These are phyloP conservation scores for Dictyostelium purpureum DNA, from an alignment of 78 protist species.

Conservation along the genomic window DNA sequence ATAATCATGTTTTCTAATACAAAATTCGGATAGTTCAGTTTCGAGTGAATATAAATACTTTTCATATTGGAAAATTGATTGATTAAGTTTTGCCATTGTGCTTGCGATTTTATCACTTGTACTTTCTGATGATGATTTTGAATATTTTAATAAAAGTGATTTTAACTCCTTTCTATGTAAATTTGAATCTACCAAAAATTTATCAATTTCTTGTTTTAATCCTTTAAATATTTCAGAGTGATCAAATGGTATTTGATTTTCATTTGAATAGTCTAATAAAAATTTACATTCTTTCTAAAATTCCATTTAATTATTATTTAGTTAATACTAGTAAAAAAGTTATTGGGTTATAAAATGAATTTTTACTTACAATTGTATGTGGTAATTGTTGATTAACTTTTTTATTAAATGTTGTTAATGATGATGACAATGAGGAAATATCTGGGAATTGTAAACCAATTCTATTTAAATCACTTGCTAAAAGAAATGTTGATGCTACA, in stretches of 20 bases:
- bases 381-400: conserved; percentile 26
- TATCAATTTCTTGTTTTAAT: conserved; percentile 59
- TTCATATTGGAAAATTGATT: conserved; percentile 27
- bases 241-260: conserved; percentile 44
- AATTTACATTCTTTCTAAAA: conserved; percentile 44
- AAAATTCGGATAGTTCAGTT: conserved; percentile 34
- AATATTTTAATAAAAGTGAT: conserved; percentile 16
- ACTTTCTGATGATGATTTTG: conserved; percentile 59
- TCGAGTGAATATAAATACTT: conserved; percentile 43
- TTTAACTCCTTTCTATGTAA: conserved; percentile 41
- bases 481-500: conserved; percentile 48
- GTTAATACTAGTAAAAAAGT: neutral
- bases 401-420: conserved; percentile 43
- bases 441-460: conserved; percentile 50
- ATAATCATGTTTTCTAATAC: conserved; percentile 49
- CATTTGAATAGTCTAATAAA: conserved; percentile 41
- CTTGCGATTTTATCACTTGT: conserved; percentile 34
- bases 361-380: conserved; percentile 19
- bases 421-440: conserved; percentile 14
- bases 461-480: conserved; percentile 61
- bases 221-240: conserved; percentile 70
- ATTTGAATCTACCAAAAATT: conserved; percentile 46
- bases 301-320: neutral
- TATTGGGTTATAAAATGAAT: neutral
- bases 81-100: conserved; percentile 56